Conservation (phyloP, 179 eudicot species). For the Beta lomatogona region DNA sequence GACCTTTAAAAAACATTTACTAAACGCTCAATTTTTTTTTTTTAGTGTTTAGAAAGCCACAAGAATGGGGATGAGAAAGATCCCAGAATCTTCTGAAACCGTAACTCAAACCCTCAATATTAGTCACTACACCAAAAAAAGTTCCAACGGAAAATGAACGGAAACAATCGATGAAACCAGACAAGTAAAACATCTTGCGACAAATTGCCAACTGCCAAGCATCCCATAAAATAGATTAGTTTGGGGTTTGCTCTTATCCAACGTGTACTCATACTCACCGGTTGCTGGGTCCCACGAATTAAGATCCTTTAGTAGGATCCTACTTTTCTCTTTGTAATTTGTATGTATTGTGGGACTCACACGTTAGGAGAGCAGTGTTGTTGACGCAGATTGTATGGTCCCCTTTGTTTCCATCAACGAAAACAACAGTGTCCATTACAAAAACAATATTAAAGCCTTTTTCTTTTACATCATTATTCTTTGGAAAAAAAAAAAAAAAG, state of each 20-base stretch:
- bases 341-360: constrained; percentile 7
- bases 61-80: too few relatives aligned
- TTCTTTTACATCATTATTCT: not conserved
- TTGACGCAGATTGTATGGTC: constrained; percentile 22
- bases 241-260: not conserved
- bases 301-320: not conserved
- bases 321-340: not conserved
- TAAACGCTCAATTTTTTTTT: too few relatives aligned
- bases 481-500: too few relatives aligned
- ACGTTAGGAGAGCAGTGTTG: constrained; percentile 11
- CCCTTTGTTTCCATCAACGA: constrained; percentile 26
- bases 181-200: too few relatives aligned
- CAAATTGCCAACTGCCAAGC: too few relatives aligned
- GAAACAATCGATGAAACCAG: too few relatives aligned
- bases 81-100: too few relatives aligned
- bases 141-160: too few relatives aligned
- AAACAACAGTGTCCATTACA: not conserved
- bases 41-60: too few relatives aligned
- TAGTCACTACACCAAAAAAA: too few relatives aligned
- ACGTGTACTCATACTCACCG: constrained; percentile 10
- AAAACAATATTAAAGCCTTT: not conserved
- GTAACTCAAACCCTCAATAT: too few relatives aligned
- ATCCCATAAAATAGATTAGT: not conserved
- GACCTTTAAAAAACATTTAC: too few relatives aligned
- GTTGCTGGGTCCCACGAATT: not conserved